A percentile compares a stretch with the other conserved stretches of the same genome.
Conservation (phyloP, 1,284 basidiomycete species). For the Pyrrhoderma noxium region DNA sequence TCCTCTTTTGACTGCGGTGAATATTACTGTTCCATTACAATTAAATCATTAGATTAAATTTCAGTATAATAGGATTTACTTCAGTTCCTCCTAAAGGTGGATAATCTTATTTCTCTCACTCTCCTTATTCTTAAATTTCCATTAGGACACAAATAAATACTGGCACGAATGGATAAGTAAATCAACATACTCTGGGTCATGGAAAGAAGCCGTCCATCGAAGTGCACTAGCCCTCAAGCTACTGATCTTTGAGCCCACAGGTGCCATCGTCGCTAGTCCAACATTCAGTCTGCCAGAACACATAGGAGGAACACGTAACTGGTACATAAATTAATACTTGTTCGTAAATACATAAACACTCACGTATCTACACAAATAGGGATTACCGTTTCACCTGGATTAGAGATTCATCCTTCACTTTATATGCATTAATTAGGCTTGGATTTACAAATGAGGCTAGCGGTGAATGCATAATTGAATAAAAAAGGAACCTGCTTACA, state of each 20-base stretch:
- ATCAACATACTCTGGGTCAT: slow-evolving; percentile 82
- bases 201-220: slow-evolving; percentile 87
- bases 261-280: slow-evolving; percentile 86
- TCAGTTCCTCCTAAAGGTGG: slow-evolving; percentile 44
- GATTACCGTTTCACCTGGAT: slow-evolving; percentile 69
- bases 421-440: slow-evolving; percentile 85
- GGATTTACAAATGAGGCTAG: slow-evolving; percentile 89
- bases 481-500: slow-evolving; percentile 19
- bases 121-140: slow-evolving; percentile 1
- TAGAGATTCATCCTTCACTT: slow-evolving; percentile 84
- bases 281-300: slow-evolving; percentile 90
- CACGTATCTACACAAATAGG: not conserved
- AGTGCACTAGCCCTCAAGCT: slow-evolving; percentile 83
- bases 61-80: slow-evolving; percentile 52
- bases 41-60: no score
- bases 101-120: slow-evolving; percentile 14
- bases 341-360: not conserved
- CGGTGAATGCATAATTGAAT: slow-evolving; percentile 33
- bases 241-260: slow-evolving; percentile 81
- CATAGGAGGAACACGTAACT: slow-evolving; percentile 82
- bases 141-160: slow-evolving; percentile 69
- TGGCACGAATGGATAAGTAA: slow-evolving; percentile 83
- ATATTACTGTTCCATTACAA: not conserved
- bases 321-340: slow-evolving; percentile 36
- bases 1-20: slow-evolving; percentile 56